Evolutionary conservation across 2,329 filamentous ascomycete species (phyloP).

Genomic region (Claviceps capensis): DNA sequence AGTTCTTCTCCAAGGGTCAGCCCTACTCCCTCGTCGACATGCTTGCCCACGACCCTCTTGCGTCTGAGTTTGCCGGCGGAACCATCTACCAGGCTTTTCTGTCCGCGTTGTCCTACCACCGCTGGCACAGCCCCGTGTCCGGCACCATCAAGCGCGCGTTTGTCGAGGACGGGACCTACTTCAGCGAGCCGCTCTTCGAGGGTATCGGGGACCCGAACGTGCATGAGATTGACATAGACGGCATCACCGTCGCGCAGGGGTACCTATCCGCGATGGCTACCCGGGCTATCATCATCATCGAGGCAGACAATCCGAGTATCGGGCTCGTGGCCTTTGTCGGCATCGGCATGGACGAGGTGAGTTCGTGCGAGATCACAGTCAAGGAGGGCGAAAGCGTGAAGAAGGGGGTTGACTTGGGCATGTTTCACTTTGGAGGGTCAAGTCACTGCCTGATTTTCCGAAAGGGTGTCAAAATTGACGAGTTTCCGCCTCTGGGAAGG

Average conservation of each 20-base stretch:
- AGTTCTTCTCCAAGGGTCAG: conserved; percentile 57
- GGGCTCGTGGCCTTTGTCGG: conserved; percentile 58
- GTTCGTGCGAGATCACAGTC: conserved; percentile 57
- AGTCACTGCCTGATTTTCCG: conserved; percentile 57
- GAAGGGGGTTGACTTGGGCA: conserved; percentile 61
- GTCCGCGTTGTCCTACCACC: conserved; percentile 53
- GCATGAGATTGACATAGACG: conserved; percentile 24
- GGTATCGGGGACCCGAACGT: conserved; percentile 15
- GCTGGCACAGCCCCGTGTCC: conserved; percentile 57
- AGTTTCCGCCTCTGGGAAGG: conserved; percentile 21
- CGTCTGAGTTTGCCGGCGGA: conserved; percentile 43
- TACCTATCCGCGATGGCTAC: conserved; percentile 57
- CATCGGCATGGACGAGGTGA: conserved; percentile 67
- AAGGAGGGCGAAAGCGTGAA: conserved; percentile 48
- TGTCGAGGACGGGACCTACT: conserved; percentile 52
- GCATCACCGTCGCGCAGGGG: conserved; percentile 41
- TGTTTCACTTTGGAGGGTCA: conserved; percentile 72
- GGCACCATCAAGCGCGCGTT: conserved; percentile 45
- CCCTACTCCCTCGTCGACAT: conserved; percentile 53
- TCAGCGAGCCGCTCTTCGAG: conserved; percentile 39
- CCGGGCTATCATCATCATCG: conserved; percentile 54
- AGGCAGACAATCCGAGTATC: conserved; percentile 53
- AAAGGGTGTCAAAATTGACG: conserved; percentile 34
- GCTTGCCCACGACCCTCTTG: conserved; percentile 41
- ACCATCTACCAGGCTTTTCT: conserved; percentile 61